Evolutionary conservation across 2,329 filamentous ascomycete species (phyloP).

Genomic region (Trichoderma atroviride): DNA sequence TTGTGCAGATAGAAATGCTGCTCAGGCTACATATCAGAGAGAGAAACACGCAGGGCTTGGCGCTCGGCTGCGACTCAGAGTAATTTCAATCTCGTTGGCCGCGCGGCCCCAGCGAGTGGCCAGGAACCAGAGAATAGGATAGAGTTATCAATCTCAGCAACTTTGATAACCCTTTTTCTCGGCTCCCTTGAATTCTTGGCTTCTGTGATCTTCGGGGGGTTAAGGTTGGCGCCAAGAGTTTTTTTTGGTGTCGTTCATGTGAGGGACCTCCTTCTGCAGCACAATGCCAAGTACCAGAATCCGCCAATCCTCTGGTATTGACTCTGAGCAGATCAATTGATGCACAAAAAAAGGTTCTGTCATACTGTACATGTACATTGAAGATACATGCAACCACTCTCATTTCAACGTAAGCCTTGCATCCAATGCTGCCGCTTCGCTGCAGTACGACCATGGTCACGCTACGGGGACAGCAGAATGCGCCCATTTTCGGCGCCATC

Average conservation of each 20-base stretch:
- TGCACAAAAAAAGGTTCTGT: not conserved
- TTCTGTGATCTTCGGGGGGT: not conserved
- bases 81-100: slow-evolving; percentile 15
- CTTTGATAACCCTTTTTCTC: slow-evolving; percentile 3
- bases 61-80: slow-evolving; percentile 20
- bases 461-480: not conserved
- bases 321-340: not conserved
- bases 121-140: slow-evolving; percentile 3
- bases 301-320: not conserved
- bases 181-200: not conserved
- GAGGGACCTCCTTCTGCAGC: not conserved
- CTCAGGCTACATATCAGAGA: slow-evolving; percentile 1
- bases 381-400: not conserved
- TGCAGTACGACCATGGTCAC: not conserved
- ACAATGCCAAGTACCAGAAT: slow-evolving; percentile 1
- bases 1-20: not conserved
- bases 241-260: not conserved
- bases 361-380: not conserved
- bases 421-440: not conserved
- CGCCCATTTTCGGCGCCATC: slow-evolving; percentile 16
- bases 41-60: slow-evolving; percentile 24
- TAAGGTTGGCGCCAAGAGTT: not conserved
- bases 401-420: not conserved
- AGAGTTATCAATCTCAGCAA: slow-evolving; percentile 13
- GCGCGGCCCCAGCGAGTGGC: slow-evolving; percentile 13